Percentiles rank a stretch among this genome's conserved stretches.
These are phyloP conservation scores for Globisporangium echinulatum DNA, from an alignment of 352 stramenopile genomes.

Conservation along the genomic window DNA sequence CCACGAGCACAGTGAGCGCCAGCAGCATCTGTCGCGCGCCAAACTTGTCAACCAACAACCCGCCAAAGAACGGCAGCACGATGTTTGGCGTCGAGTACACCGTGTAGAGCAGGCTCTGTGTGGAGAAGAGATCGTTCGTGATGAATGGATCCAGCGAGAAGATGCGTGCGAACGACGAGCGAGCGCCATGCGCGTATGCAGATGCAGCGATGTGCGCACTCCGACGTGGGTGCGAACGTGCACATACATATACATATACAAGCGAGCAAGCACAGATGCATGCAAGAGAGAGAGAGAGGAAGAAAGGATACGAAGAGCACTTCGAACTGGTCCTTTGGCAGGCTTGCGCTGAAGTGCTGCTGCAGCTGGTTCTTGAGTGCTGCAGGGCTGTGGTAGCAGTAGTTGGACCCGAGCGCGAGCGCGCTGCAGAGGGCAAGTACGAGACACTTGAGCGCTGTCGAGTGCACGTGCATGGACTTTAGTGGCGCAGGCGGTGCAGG, in stretches of 20 bases:
- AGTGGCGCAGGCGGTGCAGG: too few species aligned
- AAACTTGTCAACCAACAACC: conserved; percentile 63
- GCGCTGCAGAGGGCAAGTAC: conserved; percentile 47
- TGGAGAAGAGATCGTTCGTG: background rate
- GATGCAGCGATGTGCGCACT: background rate
- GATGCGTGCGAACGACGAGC: background rate
- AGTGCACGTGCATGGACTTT: background rate
- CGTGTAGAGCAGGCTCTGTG: conserved; percentile 80
- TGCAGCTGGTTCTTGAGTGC: conserved; percentile 59
- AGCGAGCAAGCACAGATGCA: background rate
- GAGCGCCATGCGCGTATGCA: background rate
- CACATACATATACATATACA: background rate
- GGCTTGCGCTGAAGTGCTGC: conserved; percentile 33
- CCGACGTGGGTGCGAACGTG: background rate
- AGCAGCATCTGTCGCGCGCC: conserved; percentile 56
- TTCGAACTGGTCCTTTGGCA: conserved; percentile 30
- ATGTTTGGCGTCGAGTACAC: conserved; percentile 83
- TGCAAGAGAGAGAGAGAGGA: background rate
- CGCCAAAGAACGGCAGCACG: conserved; percentile 79
- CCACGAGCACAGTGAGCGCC: conserved; percentile 52
- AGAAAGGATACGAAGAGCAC: conserved; percentile 35
- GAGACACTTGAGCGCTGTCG: conserved; percentile 18
- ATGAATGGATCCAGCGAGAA: background rate
- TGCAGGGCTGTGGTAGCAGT: conserved; percentile 57
- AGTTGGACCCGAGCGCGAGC: conserved; percentile 48